Percentiles rank a stretch among this genome's conserved stretches.
phyloP scores from a whole-genome alignment of 2,329 filamentous ascomycete genomes.

The Claviceps spartinae region DNA sequence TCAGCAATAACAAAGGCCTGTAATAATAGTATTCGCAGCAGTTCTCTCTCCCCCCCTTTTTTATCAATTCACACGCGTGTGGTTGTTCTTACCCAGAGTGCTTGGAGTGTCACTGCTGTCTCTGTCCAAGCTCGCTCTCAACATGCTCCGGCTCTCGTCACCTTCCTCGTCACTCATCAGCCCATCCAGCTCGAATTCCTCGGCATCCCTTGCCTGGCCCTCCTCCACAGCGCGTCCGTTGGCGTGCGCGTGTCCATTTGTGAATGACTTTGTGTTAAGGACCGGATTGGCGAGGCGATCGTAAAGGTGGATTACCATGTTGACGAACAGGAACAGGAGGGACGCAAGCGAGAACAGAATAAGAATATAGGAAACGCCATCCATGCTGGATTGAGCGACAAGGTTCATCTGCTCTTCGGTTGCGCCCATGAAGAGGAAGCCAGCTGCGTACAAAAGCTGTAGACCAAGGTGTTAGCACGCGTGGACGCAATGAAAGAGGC shows the following conservation, averaged over 20 bases:
- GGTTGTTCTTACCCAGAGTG: constrained; percentile 21
- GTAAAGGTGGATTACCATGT: constrained; percentile 76
- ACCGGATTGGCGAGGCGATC: constrained; percentile 41
- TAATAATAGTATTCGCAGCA: not conserved
- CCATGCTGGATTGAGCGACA: constrained; percentile 59
- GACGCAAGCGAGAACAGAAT: constrained; percentile 87
- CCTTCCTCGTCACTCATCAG: constrained; percentile 83
- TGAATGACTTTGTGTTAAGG: constrained; percentile 21
- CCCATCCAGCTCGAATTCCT: constrained; percentile 88
- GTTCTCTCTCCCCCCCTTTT: not conserved
- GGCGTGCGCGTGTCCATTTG: constrained; percentile 21
- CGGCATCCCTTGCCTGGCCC: constrained; percentile 58
- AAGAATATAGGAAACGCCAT: constrained; percentile 83
- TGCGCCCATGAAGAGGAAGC: constrained; percentile 94
- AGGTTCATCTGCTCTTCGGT: constrained; percentile 92
- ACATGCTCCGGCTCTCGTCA: constrained; percentile 30
- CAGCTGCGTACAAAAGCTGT: constrained; percentile 77
- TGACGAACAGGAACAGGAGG: constrained; percentile 78
- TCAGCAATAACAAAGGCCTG: not conserved
- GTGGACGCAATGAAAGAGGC: not conserved
- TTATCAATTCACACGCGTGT: constrained; percentile 11
- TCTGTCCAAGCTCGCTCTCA: constrained; percentile 19
- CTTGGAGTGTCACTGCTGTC: constrained; percentile 29
- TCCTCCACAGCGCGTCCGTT: constrained; percentile 30
- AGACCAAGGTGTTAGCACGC: not conserved